Evolutionary conservation across 208 protist species (phyloP).

Genomic region (Trypanosoma rangeli): DNA sequence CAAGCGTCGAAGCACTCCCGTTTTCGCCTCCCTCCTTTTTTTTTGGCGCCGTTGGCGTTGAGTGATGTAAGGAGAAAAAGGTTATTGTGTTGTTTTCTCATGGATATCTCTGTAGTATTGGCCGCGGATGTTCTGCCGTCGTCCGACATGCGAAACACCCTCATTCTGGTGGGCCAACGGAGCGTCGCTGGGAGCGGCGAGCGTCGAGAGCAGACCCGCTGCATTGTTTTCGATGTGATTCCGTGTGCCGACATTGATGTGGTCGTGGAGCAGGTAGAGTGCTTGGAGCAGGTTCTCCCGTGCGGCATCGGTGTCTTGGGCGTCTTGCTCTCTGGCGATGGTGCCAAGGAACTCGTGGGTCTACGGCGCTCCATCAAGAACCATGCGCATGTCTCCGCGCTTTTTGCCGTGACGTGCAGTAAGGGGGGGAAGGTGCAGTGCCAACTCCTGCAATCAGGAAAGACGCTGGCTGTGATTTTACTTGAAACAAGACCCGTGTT

Average conservation of each 20-base stretch:
- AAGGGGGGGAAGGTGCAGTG: neutral
- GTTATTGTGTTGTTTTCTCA: neutral
- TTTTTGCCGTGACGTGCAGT: constrained; percentile 8
- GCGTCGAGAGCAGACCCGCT: neutral
- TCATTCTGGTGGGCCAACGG: constrained; percentile 25
- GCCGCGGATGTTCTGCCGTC: constrained; percentile 8
- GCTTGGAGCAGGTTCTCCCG: constrained; percentile 64
- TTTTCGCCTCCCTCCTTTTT: neutral
- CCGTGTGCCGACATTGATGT: constrained; percentile 46
- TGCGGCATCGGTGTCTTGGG: constrained; percentile 65
- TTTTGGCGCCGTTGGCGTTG: neutral
- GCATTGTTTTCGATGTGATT: constrained; percentile 40
- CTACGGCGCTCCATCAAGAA: constrained; percentile 6
- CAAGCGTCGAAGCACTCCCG: neutral
- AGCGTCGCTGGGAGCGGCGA: constrained; percentile 1
- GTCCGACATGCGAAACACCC: neutral
- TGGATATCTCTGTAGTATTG: constrained; percentile 28
- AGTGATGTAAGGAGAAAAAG: neutral
- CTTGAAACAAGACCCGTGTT: constrained; percentile 9
- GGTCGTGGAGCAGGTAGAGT: constrained; percentile 67
- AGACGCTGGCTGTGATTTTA: neutral
- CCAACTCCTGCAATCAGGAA: constrained; percentile 13
- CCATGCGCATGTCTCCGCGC: neutral
- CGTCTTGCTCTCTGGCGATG: constrained; percentile 15
- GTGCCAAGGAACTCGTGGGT: neutral